Evolutionary conservation across 2,329 filamentous ascomycete species (phyloP).

Genomic region (Talaromyces sp.): DNA sequence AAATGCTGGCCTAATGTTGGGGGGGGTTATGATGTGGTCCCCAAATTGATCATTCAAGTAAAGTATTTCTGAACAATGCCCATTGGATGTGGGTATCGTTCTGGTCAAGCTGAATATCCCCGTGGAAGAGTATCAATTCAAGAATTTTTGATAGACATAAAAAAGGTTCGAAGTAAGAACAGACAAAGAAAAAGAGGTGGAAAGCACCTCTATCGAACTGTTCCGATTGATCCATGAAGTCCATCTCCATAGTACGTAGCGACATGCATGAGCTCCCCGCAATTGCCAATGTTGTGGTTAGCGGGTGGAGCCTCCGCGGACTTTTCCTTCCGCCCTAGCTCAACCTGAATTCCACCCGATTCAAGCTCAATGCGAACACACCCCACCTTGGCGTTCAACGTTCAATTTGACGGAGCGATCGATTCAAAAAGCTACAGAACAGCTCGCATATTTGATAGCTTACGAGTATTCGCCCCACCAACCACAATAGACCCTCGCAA

Average conservation of each 20-base stretch:
- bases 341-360: not conserved
- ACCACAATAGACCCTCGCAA: too few species aligned
- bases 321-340: conserved; percentile 1
- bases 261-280: not conserved
- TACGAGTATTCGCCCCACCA: too few species aligned
- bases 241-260: not conserved
- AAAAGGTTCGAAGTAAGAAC: too few species aligned
- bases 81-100: too few species aligned
- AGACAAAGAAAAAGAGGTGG: not conserved
- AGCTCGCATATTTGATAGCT: too few species aligned
- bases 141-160: too few species aligned
- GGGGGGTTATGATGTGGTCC: conserved; percentile 8
- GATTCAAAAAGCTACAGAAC: too few species aligned
- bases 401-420: too few species aligned
- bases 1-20: not conserved
- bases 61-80: too few species aligned
- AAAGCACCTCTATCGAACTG: not conserved
- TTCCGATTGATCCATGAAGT: too few species aligned
- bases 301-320: not conserved
- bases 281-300: conserved; percentile 6
- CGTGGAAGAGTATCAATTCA: too few species aligned
- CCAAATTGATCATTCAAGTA: not conserved
- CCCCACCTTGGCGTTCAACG: not conserved
- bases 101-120: too few species aligned
- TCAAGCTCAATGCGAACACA: not conserved